phyloP scores from a whole-genome alignment of 225 moss, liverwort and hornwort genomes.

The Neckera pumila region DNA sequence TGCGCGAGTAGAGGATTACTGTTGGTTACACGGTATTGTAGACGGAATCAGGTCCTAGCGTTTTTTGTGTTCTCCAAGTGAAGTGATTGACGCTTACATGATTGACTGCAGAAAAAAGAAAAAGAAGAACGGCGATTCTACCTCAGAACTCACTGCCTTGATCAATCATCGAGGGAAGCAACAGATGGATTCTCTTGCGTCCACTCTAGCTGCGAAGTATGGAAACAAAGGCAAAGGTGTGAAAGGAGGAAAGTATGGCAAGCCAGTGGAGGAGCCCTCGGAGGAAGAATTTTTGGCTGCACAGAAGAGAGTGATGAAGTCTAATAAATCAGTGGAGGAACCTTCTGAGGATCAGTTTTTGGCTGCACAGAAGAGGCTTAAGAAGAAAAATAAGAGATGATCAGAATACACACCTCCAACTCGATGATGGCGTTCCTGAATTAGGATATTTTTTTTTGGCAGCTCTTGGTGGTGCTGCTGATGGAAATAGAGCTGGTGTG shows the following conservation, averaged over 20 bases:
- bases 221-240: slow-evolving; percentile 43
- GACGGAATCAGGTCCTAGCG: not conserved
- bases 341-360: slow-evolving; percentile 54
- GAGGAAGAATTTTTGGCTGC: slow-evolving; percentile 87
- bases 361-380: slow-evolving; percentile 41
- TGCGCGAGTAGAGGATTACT: not conserved
- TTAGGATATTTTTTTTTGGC: not conserved
- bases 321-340: slow-evolving; percentile 21
- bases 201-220: slow-evolving; percentile 69
- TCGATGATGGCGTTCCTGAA: not conserved
- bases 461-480: not conserved
- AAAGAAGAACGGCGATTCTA: slow-evolving; percentile 28
- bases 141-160: slow-evolving; percentile 43
- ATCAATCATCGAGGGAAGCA: slow-evolving; percentile 64
- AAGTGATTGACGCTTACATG: not conserved
- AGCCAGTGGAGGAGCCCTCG: slow-evolving; percentile 55
- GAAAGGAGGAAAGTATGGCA: slow-evolving; percentile 18
- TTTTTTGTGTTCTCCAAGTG: not conserved
- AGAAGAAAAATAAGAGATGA: slow-evolving; percentile 17
- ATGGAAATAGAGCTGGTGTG: not conserved
- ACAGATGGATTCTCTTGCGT: slow-evolving; percentile 71
- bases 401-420: not conserved
- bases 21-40: not conserved
- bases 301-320: slow-evolving; percentile 46
- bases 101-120: slow-evolving; percentile 40